Base-by-base conservation (phyloP, 2,329 filamentous ascomycete species). In the Emericellopsis atlantica region DNA sequence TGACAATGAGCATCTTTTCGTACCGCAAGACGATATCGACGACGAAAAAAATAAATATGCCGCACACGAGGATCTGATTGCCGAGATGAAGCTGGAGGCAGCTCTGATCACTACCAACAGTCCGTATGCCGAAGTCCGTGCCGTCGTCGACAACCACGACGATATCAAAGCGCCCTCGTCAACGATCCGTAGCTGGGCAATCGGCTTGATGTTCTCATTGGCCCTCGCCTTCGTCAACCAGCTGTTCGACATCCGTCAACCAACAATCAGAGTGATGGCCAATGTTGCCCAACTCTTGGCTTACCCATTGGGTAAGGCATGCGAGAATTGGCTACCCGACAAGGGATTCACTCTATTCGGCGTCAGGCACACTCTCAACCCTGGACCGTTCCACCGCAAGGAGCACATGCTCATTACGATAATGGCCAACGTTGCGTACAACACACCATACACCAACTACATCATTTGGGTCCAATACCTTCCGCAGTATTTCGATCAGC, bases 381-480 rank as follows among this genome's bases (percentile, higher is more conserved):
- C 73, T 0, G 72, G 72, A 0, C 67, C 66, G 2, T 78, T 78
- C 51, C 70, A 68, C 41, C 69, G 68, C 49, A 79, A 79, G 56
- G 74, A 79, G 53, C 74, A 79, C 50, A 73, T 74, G 64, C 61
- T 79, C 33, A 72, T 77, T 46, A 70, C 70, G 44, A 72, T 76
- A 53, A 75, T 76, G 70, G 74, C 79, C 41, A 80, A 81, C 52
- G 70, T 72, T 11, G 66, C 67, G 11, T 70, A 65, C 54, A 66
- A 66, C 44, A 61, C 62, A 4, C 70, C 70, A 0, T 75, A 74
- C 49, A 74, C 71, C 4, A 69, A 69, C 54, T 63, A 70, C 49
- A 72, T 74, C 43, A 69, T 74, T 44, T 73, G 68, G 68, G 66
- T 67, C 6, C 71, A 75, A 39, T 64, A 60, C 41, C 54, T 74